Base-by-base conservation (phyloP, 1,139 yeast genomes). In the Lodderomyces metapsilosis region DNA sequence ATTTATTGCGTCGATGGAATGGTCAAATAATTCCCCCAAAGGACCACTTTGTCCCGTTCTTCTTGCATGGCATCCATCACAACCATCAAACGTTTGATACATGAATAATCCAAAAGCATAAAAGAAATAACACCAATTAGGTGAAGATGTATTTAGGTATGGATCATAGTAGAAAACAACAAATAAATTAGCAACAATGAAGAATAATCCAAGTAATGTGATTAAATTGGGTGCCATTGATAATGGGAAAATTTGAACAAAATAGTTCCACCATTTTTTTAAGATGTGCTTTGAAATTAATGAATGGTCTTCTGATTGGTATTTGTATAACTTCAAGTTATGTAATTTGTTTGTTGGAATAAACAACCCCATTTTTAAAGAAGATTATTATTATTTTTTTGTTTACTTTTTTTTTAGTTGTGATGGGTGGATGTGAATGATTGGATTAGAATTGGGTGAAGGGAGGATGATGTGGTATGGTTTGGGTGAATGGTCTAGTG, bases 21-120 rank as follows among this genome's bases (percentile, higher is more conserved):
- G 98, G 58, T 91, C 98, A 58, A 91, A 91, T 45, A 91, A 71
- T 60, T 91, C 98, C 34, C 98, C 98, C 54, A 91, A 68, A 3
- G 98, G 98, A 3, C 97, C 95, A 51, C 91, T 81, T 64, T 89
- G 96, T 12, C 95, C 95, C 1, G 98, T 91, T 55, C 92, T 77
- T 51, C 94, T 73, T 12, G 98, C 98, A 61, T 91, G 98, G 51
- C 85, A 78, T 9, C 98, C 98, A 62, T 91, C 98, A 62, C 96
- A 87, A 2, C 97, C 96, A 64, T 91, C 98, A 61, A 91, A 89
- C 0, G 98, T 91, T 59, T 91, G 98, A 61, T 91, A 91, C 74
- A 89, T 68, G 59, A 91, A 89, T 50, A 91, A 68, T 2, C 96
- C 95, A 52, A 86, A 59, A 0, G 95, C 96, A 59, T 87, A 88